Evolutionary conservation across 805 yeast species (phyloP).

Genomic region (Kluyveromyces starmeri): DNA sequence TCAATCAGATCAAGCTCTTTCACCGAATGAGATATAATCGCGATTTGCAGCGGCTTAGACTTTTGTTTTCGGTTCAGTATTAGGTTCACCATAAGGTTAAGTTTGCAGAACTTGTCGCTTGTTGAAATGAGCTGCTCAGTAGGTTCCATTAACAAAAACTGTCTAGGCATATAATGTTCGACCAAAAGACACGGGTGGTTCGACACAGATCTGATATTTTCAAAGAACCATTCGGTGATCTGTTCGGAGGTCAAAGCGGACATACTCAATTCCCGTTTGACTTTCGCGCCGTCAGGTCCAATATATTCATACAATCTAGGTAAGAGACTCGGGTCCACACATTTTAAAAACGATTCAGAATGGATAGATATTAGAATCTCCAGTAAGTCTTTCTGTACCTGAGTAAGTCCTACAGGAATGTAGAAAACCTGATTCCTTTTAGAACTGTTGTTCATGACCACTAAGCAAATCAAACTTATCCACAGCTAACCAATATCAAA

Average conservation of each 20-base stretch:
- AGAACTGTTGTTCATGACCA: background rate
- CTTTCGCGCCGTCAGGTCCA: background rate
- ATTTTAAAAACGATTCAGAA: slow-evolving; percentile 21
- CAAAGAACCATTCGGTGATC: slow-evolving; percentile 21
- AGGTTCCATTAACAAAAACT: slow-evolving; percentile 55
- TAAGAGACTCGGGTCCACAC: slow-evolving; percentile 2
- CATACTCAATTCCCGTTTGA: slow-evolving; percentile 4
- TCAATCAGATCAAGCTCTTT: slow-evolving; percentile 75
- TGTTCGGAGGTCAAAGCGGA: slow-evolving; percentile 12
- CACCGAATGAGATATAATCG: slow-evolving; percentile 49
- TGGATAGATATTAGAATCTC: slow-evolving; percentile 39
- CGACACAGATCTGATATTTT: slow-evolving; percentile 39
- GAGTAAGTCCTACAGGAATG: slow-evolving; percentile 37
- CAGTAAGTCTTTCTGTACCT: slow-evolving; percentile 36
- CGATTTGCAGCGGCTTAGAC: slow-evolving; percentile 14
- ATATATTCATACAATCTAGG: background rate
- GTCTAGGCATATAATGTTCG: slow-evolving; percentile 70
- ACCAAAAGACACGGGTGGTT: slow-evolving; percentile 67
- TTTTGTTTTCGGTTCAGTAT: slow-evolving; percentile 12
- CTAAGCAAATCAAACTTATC: no score
- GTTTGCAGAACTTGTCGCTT: slow-evolving; percentile 51
- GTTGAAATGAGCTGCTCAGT: slow-evolving; percentile 43
- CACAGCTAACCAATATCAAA: no score
- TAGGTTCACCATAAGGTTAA: slow-evolving; percentile 32
- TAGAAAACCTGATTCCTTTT: background rate